Percentiles rank a stretch among this genome's conserved stretches.
phyloP scores from a whole-genome alignment of 768 basidiomycete genomes.

The Leccinum subgranulosum region DNA sequence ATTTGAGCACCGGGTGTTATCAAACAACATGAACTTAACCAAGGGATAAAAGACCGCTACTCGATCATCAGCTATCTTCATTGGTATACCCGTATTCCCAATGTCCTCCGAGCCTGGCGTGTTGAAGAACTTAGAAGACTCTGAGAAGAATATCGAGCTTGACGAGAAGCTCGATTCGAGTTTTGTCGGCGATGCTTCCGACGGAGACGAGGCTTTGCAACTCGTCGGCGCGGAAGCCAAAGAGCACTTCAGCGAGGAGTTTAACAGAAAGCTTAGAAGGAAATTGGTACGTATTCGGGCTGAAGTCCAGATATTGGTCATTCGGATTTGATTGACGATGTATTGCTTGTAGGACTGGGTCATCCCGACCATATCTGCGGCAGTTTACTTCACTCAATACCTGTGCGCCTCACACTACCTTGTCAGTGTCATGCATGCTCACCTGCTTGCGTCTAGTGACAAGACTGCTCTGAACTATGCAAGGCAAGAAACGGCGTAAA shows the following conservation, averaged over 20 bases:
- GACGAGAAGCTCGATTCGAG: slow-evolving; percentile 30
- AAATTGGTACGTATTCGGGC: slow-evolving; percentile 46
- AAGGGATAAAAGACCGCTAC: slow-evolving; percentile 9
- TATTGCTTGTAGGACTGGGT: slow-evolving; percentile 39
- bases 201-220: slow-evolving; percentile 59
- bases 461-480: slow-evolving; percentile 72
- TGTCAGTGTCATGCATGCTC: background rate
- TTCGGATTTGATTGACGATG: background rate
- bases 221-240: slow-evolving; percentile 55
- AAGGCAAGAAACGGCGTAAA: slow-evolving; percentile 36
- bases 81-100: background rate
- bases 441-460: slow-evolving; percentile 40
- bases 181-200: slow-evolving; percentile 33
- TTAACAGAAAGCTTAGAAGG: slow-evolving; percentile 50
- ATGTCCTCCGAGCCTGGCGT: slow-evolving; percentile 19
- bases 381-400: slow-evolving; percentile 68
- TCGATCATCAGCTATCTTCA: background rate
- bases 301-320: background rate
- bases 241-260: slow-evolving; percentile 57
- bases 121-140: slow-evolving; percentile 7
- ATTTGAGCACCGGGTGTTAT: slow-evolving; percentile 7
- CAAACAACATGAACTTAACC: background rate
- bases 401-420: slow-evolving; percentile 38
- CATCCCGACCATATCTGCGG: slow-evolving; percentile 56
- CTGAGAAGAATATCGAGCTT: slow-evolving; percentile 24